These are phyloP conservation scores for Quercus engelmannii DNA, from an alignment of 306 rosid species.

Conservation along the genomic window DNA sequence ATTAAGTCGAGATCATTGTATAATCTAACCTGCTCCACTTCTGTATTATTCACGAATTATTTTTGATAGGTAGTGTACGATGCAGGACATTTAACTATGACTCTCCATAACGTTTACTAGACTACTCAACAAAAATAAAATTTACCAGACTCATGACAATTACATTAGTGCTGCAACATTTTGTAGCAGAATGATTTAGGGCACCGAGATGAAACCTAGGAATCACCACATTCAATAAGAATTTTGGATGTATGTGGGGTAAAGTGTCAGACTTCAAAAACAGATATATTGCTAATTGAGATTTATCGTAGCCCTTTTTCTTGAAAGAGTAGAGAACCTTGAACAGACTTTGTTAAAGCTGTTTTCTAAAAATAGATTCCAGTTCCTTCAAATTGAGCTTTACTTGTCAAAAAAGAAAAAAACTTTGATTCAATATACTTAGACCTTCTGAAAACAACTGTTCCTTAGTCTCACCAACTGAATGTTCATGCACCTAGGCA, in stretches of 20 bases:
- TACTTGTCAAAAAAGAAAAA: constrained; percentile 1
- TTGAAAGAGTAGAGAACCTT: background rate
- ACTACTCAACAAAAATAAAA: background rate
- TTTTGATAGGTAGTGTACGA: background rate
- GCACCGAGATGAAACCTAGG: background rate
- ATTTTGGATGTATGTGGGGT: background rate
- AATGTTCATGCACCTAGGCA: background rate
- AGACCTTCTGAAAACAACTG: background rate
- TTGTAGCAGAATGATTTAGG: background rate
- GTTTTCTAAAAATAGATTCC: background rate
- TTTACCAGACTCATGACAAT: background rate
- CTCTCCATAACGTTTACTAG: background rate
- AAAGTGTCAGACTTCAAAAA: background rate
- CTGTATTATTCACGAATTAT: background rate
- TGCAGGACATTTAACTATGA: background rate
- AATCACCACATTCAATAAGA: background rate
- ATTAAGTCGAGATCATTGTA: background rate
- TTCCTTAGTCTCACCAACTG: background rate
- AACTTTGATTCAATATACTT: background rate
- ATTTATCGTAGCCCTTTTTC: background rate
- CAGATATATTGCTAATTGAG: background rate
- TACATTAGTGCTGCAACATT: background rate
- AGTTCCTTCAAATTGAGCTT: background rate
- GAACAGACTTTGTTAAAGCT: background rate
- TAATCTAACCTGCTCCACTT: too few relatives aligned